These are phyloP conservation scores for Stagonosporopsis vannaccii DNA, from an alignment of 2,329 filamentous ascomycete species.

Conservation along the genomic window DNA sequence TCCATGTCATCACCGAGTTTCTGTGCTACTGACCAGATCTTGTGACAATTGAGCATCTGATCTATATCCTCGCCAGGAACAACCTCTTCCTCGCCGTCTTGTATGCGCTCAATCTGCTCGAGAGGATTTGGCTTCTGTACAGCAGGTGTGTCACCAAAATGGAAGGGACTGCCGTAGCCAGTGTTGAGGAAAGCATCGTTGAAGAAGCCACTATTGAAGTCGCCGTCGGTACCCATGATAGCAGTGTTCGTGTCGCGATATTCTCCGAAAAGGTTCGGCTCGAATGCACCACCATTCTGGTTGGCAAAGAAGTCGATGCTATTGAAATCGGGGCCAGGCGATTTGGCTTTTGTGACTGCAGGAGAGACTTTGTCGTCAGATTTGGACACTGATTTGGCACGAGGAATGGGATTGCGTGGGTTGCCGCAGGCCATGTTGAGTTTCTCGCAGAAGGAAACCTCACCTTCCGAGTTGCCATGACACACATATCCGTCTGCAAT, in stretches of 20 bases:
- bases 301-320: constrained; percentile 78
- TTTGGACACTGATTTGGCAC: constrained; percentile 51
- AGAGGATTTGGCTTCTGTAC: constrained; percentile 69
- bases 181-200: constrained; percentile 78
- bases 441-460: constrained; percentile 63
- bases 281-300: constrained; percentile 85
- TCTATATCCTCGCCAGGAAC: constrained; percentile 66
- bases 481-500: constrained; percentile 54
- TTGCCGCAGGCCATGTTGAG: constrained; percentile 64
- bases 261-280: constrained; percentile 88
- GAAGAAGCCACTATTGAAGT: constrained; percentile 73
- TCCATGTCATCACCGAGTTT: background rate
- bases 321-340: constrained; percentile 48
- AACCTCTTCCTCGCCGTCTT: constrained; percentile 72
- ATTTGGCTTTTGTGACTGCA: constrained; percentile 46
- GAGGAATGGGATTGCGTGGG: constrained; percentile 60
- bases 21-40: constrained; percentile 80
- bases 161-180: constrained; percentile 84
- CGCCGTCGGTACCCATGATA: constrained; percentile 67
- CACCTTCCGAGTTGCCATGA: constrained; percentile 59
- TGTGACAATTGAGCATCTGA: constrained; percentile 81
- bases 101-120: constrained; percentile 76
- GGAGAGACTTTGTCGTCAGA: constrained; percentile 51
- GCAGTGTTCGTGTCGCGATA: constrained; percentile 92
- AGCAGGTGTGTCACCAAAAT: constrained; percentile 62